A percentile compares a stretch with the other conserved stretches of the same genome.
Evolutionary conservation across 768 basidiomycete species (phyloP).

Genomic region (Boletellus emodensis): DNA sequence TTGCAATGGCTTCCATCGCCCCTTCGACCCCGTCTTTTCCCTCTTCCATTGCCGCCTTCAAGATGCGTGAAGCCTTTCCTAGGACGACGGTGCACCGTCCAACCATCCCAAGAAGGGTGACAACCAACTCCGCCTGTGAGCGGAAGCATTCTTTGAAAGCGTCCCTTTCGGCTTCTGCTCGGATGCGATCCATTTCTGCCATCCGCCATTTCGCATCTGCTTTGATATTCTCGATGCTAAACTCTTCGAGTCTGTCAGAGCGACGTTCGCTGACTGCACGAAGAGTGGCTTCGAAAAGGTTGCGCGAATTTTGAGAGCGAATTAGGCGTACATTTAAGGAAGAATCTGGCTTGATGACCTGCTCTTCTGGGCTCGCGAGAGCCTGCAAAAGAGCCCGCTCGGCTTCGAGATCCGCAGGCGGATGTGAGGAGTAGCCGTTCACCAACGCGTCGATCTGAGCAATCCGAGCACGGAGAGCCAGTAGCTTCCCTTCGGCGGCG

Average conservation of each 20-base stretch:
- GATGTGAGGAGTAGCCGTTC: constrained; percentile 29
- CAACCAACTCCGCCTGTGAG: constrained; percentile 62
- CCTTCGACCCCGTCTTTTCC: constrained; percentile 35
- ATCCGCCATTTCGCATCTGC: constrained; percentile 62
- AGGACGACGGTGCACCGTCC: constrained; percentile 74
- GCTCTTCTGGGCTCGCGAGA: constrained; percentile 69
- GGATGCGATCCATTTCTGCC: constrained; percentile 66
- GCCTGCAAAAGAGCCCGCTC: constrained; percentile 67
- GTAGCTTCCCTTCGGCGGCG: constrained; percentile 67
- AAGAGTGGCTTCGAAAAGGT: constrained; percentile 83
- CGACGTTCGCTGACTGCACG: constrained; percentile 78
- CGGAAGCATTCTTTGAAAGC: constrained; percentile 58
- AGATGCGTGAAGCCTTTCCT: constrained; percentile 51
- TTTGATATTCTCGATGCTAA: constrained; percentile 64
- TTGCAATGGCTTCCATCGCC: constrained; percentile 46
- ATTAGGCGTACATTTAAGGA: constrained; percentile 54
- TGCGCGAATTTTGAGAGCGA: constrained; percentile 67
- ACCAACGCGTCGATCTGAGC: constrained; percentile 48
- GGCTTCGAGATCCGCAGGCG: constrained; percentile 60
- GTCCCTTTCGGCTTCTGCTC: constrained; percentile 62
- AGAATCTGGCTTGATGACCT: constrained; percentile 56
- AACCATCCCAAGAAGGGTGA: constrained; percentile 75
- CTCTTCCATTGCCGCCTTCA: constrained; percentile 36
- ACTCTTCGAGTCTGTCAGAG: constrained; percentile 74
- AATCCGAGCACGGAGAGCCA: constrained; percentile 58